Evolutionary conservation across 2,329 filamentous ascomycete genomes (phyloP), one percentile per base, ranked within the genome.

Genomic region (Xylariaceae sp.): DNA sequence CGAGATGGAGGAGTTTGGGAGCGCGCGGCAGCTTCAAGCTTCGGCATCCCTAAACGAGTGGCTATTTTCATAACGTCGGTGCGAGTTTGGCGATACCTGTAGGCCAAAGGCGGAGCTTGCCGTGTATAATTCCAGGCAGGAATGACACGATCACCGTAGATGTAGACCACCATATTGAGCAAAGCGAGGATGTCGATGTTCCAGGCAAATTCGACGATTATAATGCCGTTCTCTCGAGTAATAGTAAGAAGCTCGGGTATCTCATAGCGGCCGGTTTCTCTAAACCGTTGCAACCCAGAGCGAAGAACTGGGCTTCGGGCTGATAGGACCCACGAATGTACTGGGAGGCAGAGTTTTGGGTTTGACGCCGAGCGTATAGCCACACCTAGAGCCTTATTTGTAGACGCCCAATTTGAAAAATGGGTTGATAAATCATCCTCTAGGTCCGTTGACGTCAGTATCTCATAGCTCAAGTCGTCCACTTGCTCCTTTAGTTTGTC

Each of bases 1-100:
- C 73, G 78, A 53, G 81, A 76, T 0, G 88, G 81, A 34, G 80
- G 76, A 5, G 80, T 80, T 80, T 95, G 91, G 34, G 89, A 74
- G 45, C 90, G 84, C 0, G 88, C 88, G 16, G 89, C 86, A 40
- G 84, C 79, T 71, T 96, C 92, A 3, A 97, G 75, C 30, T 80
- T 82, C 15, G 73, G 70, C 68, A 97, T 78, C 13, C 86, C 83
- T 1, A 97, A 76, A 51, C 80, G 80, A 1, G 81, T 81, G 9
- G 89, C 87, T n/a, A 92, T 63, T 60, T 85, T 92, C 86, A 96
- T 94, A n/a, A 97, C 74, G 66, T 97, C 92, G 0, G 77, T 80
- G 18, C 92, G 85, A 16, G 95, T 79, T 64, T 92, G 85, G 21
- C 91, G 87, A 68, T 90, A 95, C 39, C 88, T 80, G 62, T 81